Evolutionary conservation across 2,329 filamentous ascomycete genomes (phyloP).

Genomic region (Cadophora gregata): DNA sequence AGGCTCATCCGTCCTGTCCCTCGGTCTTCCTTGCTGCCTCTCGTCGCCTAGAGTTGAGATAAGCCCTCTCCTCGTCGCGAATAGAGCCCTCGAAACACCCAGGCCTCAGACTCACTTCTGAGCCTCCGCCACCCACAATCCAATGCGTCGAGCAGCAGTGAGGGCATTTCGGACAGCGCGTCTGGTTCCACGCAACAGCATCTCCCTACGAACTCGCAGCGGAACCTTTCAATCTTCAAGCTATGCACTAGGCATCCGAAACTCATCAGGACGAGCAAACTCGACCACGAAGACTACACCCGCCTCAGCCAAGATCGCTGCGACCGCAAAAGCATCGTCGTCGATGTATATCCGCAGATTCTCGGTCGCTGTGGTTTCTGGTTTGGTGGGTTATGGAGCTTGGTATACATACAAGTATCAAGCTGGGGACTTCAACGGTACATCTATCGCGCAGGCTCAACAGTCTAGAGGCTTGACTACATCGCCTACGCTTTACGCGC

Average conservation of each 20-base stretch:
- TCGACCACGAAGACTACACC: slow-evolving; percentile 34
- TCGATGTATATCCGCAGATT: slow-evolving; percentile 79
- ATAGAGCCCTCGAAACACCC: slow-evolving; percentile 21
- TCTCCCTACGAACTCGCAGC: slow-evolving; percentile 57
- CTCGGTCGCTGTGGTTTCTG: slow-evolving; percentile 70
- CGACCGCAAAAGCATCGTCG: slow-evolving; percentile 41
- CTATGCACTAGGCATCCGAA: slow-evolving; percentile 55
- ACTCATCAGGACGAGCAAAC: slow-evolving; percentile 47
- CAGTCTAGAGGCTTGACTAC: slow-evolving; percentile 42
- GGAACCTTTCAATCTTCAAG: slow-evolving; percentile 46
- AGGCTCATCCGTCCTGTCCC: not conserved
- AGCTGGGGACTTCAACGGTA: slow-evolving; percentile 21
- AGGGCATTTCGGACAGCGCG: slow-evolving; percentile 72
- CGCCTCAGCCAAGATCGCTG: slow-evolving; percentile 19
- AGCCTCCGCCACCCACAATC: slow-evolving; percentile 37
- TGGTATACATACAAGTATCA: slow-evolving; percentile 72
- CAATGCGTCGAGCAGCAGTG: slow-evolving; percentile 77
- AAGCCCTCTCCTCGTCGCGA: slow-evolving; percentile 2
- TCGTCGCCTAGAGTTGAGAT: not conserved
- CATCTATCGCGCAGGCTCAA: slow-evolving; percentile 24
- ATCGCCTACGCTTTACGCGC: slow-evolving; percentile 34
- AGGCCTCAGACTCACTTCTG: slow-evolving; percentile 30
- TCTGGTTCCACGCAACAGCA: slow-evolving; percentile 66
- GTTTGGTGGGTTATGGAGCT: slow-evolving; percentile 73
- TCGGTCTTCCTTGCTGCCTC: not conserved